Base-by-base conservation (phyloP, 1,284 basidiomycete species). In the Puccinia polysora region DNA sequence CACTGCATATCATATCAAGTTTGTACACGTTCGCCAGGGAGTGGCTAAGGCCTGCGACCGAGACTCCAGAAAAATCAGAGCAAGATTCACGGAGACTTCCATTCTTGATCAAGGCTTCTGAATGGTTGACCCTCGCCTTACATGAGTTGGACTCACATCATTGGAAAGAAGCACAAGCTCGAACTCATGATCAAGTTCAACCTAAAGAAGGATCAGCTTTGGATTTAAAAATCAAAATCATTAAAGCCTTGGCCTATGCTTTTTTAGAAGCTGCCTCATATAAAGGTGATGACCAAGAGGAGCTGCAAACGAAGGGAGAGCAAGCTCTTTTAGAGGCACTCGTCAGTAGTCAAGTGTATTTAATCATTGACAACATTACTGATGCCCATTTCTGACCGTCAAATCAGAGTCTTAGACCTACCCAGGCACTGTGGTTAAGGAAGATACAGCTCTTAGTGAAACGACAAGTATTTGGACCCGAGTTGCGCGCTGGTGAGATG, bases 281-380 rank as follows among this genome's bases (percentile, higher is more conserved):
- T 34, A 38, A 65, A 56, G 15, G 14, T 10, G 36, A 40, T 49
- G 28, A 62, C 45, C 47, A 63, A 25, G 28, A 53, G 0, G 70
- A 64, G 36, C 25, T 72, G 10, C 49, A 72, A 64, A 58, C 43
- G 20, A 67, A 67, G 32, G 70, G 60, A 15, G 70, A 72, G 28
- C 70, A 55, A n/a, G 70, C 70, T 55, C 65, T 72, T 8, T 59
- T 64, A 45, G 60, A 72, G 52, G 70, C 70, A 30, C 59, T 72
- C 14, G 70, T 72, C 7, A 52, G 68, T 38, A 38, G 50, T 36
- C 43, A 4, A 8, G 2, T 25, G 15, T 18, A n/a, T n/a, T n/a
- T 10, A 20, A 18, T 62, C 28, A 18, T 40, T 18, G 40, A 45
- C 10, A 45, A 45, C 10, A 10, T 45, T 10, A 45, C 40, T n/a